Conservation (phyloP, 225 moss, liverwort and hornwort genomes). For the Bryoerythrophyllum caledonicum region DNA sequence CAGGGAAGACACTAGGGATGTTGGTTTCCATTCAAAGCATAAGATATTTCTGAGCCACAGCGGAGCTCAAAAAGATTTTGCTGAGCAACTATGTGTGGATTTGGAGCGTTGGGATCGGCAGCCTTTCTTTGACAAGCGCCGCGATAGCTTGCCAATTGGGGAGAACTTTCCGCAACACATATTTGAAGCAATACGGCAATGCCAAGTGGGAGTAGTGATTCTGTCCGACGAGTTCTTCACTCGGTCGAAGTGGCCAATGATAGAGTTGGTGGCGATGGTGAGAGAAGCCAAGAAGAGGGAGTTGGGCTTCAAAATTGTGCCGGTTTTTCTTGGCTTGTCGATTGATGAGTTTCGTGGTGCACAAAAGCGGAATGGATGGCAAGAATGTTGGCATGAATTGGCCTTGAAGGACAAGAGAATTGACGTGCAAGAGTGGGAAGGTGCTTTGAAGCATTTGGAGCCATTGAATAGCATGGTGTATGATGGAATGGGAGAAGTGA, state of each 20-base stretch:
- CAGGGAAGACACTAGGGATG: background rate
- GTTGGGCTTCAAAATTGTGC: background rate
- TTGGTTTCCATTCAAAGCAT: background rate
- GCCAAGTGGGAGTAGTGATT: background rate
- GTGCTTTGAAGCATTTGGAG: background rate
- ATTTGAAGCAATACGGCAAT: background rate
- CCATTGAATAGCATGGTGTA: background rate
- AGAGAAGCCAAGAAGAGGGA: background rate
- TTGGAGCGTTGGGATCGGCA: background rate
- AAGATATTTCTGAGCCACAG: background rate
- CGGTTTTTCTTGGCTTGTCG: background rate
- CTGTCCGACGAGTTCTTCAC: background rate
- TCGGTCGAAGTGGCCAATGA: background rate
- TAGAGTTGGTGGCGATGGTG: background rate
- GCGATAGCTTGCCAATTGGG: background rate
- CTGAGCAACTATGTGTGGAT: background rate
- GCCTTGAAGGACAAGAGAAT: background rate
- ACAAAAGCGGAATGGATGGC: background rate
- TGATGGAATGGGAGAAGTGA: background rate
- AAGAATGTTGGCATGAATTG: background rate
- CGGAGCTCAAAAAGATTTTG: background rate
- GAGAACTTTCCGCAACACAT: background rate
- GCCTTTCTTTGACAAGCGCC: background rate
- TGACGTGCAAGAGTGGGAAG: background rate
- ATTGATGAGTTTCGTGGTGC: background rate